A percentile compares a stretch with the other conserved stretches of the same genome.
phyloP scores from a whole-genome alignment of 2,329 filamentous ascomycete genomes.

The Decorospora gaudefroyi region DNA sequence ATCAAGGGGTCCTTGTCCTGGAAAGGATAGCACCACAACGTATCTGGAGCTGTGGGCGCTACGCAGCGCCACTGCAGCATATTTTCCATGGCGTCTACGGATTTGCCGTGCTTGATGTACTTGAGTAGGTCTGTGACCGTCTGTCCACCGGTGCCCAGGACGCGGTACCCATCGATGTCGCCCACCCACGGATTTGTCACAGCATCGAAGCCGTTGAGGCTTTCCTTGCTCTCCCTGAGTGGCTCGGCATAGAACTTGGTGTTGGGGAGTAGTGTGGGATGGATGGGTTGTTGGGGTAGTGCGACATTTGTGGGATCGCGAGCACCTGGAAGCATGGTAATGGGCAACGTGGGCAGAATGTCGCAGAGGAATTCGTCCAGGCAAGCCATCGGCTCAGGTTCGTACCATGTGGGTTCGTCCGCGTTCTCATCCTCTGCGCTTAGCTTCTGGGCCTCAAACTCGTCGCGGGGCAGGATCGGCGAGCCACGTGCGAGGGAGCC shows the following conservation, averaged over 20 bases:
- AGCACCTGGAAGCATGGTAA: slow-evolving; percentile 84
- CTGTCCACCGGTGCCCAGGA: slow-evolving; percentile 87
- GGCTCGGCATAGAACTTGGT: slow-evolving; percentile 68
- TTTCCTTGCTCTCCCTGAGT: slow-evolving; percentile 46
- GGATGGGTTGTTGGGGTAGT: slow-evolving; percentile 90
- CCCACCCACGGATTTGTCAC: slow-evolving; percentile 94
- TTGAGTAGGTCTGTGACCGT: slow-evolving; percentile 93
- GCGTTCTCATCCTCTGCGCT: slow-evolving; percentile 81
- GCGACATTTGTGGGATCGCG: slow-evolving; percentile 87
- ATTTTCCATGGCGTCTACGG: slow-evolving; percentile 88
- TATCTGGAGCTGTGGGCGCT: slow-evolving; percentile 94
- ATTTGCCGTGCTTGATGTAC: slow-evolving; percentile 78
- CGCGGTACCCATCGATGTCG: slow-evolving; percentile 84
- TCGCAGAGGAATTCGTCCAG: slow-evolving; percentile 82
- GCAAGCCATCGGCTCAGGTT: slow-evolving; percentile 78
- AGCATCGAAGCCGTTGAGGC: slow-evolving; percentile 76
- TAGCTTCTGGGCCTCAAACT: slow-evolving; percentile 50
- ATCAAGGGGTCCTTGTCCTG: slow-evolving; percentile 93
- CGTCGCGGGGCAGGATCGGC: slow-evolving; percentile 54
- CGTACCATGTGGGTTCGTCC: slow-evolving; percentile 88
- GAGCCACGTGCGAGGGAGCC: slow-evolving; percentile 71
- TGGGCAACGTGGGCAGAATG: slow-evolving; percentile 80
- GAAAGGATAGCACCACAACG: slow-evolving; percentile 94
- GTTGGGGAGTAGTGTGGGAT: slow-evolving; percentile 85
- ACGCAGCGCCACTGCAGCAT: slow-evolving; percentile 91